Percentiles rank a stretch among this genome's conserved stretches.
phyloP scores from a whole-genome alignment of 257 asterid genomes.

The Anisodus acutangulus region DNA sequence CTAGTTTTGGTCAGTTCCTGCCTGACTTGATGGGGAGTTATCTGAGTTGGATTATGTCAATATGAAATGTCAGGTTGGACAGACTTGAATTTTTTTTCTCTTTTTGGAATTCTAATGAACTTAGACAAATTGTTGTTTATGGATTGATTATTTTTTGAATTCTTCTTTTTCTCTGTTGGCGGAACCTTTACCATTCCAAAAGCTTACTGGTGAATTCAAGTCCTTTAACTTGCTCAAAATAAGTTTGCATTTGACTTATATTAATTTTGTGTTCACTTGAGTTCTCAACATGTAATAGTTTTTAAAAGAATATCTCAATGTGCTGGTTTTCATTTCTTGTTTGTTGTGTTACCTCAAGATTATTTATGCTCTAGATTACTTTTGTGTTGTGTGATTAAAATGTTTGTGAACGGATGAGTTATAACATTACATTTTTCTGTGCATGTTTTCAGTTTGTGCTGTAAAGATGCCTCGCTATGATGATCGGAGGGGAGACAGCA shows the following conservation, averaged over 20 bases:
- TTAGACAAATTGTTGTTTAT: background rate
- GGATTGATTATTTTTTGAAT: background rate
- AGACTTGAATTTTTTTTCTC: background rate
- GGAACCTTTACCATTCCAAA: background rate
- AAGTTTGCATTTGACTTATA: background rate
- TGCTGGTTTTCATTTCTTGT: background rate
- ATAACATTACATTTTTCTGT: background rate
- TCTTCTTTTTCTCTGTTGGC: background rate
- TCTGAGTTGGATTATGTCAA: background rate
- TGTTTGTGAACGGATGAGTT: background rate
- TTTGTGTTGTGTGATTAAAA: background rate
- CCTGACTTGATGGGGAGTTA: background rate
- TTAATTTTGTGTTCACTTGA: background rate
- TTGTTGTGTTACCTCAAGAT: background rate
- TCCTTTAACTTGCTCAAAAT: background rate
- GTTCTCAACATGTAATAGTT: background rate
- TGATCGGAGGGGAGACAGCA: constrained; percentile 68
- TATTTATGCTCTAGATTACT: background rate
- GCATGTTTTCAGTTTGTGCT: constrained; percentile 39
- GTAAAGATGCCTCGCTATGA: constrained; percentile 84
- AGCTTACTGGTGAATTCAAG: background rate
- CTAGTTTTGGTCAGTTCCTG: background rate
- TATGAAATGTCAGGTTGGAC: background rate
- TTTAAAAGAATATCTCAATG: background rate
- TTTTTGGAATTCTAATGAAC: background rate